Conservation (phyloP, 768 basidiomycete species). For the Podaxis mareebaensis region DNA sequence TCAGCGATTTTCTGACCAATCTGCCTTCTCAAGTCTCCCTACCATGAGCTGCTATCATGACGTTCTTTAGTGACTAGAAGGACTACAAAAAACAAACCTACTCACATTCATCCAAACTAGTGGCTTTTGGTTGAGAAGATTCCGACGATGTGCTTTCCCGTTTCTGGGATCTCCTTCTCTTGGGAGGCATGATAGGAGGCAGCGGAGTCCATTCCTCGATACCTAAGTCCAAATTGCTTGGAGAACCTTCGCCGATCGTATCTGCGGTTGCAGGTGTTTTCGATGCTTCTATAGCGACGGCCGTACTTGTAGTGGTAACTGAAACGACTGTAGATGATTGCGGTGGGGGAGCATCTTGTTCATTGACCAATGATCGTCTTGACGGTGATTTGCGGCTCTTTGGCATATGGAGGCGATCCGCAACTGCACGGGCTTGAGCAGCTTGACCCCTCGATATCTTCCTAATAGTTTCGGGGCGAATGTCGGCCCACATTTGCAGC, state of each 20-base stretch:
- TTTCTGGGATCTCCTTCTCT: constrained; percentile 11
- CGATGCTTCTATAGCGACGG: background rate
- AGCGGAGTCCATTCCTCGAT: background rate
- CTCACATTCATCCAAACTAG: background rate
- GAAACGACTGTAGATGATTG: constrained; percentile 23
- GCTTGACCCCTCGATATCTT: constrained; percentile 40
- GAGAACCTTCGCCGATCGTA: background rate
- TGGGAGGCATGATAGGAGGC: constrained; percentile 9
- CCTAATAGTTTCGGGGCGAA: constrained; percentile 56
- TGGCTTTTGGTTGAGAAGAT: background rate
- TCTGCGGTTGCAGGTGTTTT: background rate
- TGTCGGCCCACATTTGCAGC: constrained; percentile 88
- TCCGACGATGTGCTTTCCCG: background rate
- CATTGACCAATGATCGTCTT: constrained; percentile 17
- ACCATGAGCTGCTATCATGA: constrained; percentile 11
- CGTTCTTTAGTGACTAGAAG: background rate
- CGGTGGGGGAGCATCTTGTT: constrained; percentile 24
- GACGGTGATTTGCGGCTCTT: constrained; percentile 34
- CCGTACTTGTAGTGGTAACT: constrained; percentile 5
- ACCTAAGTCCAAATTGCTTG: background rate
- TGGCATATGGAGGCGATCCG: constrained; percentile 48
- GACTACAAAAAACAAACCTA: background rate
- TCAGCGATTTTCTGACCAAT: constrained; percentile 11
- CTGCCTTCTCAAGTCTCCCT: constrained; percentile 11
- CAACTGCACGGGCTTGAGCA: constrained; percentile 43